Percentiles rank a stretch among this genome's conserved stretches.
phyloP scores from a whole-genome alignment of 2,329 filamentous ascomycete genomes.

The Nannizzia gypsea region DNA sequence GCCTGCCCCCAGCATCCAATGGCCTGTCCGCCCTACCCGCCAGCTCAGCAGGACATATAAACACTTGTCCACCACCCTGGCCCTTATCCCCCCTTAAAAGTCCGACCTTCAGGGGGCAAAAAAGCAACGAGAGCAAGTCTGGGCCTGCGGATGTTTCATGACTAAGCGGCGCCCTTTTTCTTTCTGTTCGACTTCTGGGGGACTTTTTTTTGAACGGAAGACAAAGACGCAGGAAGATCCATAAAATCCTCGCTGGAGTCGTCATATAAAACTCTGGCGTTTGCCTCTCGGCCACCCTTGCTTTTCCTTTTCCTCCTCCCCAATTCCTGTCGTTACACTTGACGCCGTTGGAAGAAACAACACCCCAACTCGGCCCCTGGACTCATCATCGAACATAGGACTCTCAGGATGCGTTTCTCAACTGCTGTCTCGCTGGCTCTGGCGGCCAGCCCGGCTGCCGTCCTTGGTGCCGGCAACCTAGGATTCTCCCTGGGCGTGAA shows the following conservation, averaged over 20 bases:
- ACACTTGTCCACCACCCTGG: too few relatives aligned
- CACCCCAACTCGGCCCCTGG: background rate
- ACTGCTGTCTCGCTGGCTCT: slow-evolving; percentile 31
- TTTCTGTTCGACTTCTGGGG: background rate
- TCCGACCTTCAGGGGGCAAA: background rate
- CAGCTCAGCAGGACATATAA: too few relatives aligned
- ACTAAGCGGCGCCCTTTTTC: background rate
- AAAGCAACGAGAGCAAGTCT: background rate
- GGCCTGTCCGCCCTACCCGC: background rate
- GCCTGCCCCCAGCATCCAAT: background rate
- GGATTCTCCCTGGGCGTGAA: slow-evolving; percentile 59
- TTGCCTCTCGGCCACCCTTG: slow-evolving; percentile 1
- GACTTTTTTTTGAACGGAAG: too few relatives aligned
- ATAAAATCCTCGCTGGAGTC: background rate
- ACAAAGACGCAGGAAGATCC: background rate
- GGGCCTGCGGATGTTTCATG: background rate
- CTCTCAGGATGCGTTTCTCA: slow-evolving; percentile 35
- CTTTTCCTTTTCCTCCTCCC: background rate
- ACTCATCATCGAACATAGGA: background rate
- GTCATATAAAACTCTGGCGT: slow-evolving; percentile 3
- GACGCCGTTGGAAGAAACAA: background rate
- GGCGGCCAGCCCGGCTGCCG: slow-evolving; percentile 37
- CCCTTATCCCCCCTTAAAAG: too few relatives aligned
- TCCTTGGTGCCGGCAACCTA: slow-evolving; percentile 44
- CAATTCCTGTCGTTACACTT: background rate